Conservation (phyloP, 2,329 filamentous ascomycete genomes). For the Microdochium nivale region DNA sequence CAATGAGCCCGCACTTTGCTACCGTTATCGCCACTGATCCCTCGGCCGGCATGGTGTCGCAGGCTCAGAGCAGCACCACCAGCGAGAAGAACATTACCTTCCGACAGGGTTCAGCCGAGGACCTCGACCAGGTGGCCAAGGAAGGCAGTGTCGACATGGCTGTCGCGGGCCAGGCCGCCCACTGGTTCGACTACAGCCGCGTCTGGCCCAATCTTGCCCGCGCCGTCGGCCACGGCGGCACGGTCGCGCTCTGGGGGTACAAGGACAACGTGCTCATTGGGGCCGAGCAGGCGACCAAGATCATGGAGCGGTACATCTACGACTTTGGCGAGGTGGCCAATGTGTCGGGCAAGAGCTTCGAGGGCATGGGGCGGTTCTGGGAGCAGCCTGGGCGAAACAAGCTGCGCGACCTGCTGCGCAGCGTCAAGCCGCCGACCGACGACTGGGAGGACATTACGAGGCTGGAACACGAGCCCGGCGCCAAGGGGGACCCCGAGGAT, state of each 20-base stretch:
- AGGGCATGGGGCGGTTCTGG: slow-evolving; percentile 51
- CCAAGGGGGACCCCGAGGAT: slow-evolving; percentile 24
- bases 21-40: slow-evolving; percentile 46
- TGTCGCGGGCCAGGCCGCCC: slow-evolving; percentile 47
- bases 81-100: slow-evolving; percentile 36
- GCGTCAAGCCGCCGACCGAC: slow-evolving; percentile 38
- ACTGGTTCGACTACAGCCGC: slow-evolving; percentile 54
- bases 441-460: slow-evolving; percentile 45
- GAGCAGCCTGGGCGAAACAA: slow-evolving; percentile 49
- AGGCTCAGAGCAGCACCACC: slow-evolving; percentile 35
- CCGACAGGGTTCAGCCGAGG: slow-evolving; percentile 41
- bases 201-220: slow-evolving; percentile 47
- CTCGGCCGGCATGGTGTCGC: slow-evolving; percentile 45
- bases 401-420: slow-evolving; percentile 40
- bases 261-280: slow-evolving; percentile 53
- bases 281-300: slow-evolving; percentile 37
- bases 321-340: slow-evolving; percentile 30
- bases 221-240: slow-evolving; percentile 44
- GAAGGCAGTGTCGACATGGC: slow-evolving; percentile 42
- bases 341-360: slow-evolving; percentile 22
- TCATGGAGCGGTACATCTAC: slow-evolving; percentile 49
- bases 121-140: slow-evolving; percentile 35
- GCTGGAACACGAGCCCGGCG: slow-evolving; percentile 48
- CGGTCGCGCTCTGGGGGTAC: slow-evolving; percentile 59
- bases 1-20: slow-evolving; percentile 42